phyloP scores from a whole-genome alignment of 139 green algal genomes.

The Closterium sp. region DNA sequence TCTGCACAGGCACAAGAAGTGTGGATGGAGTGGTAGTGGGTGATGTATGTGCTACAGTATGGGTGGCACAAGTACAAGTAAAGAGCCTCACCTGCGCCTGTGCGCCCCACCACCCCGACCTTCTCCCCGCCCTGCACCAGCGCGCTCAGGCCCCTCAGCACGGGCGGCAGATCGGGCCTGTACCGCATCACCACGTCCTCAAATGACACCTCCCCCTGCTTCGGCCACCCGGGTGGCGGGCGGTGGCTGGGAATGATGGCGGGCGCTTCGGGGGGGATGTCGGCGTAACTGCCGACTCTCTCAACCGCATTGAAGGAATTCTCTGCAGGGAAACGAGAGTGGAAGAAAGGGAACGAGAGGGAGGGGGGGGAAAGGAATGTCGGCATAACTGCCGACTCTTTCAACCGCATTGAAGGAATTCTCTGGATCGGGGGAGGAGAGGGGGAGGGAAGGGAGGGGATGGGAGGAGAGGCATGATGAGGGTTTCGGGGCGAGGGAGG shows the following conservation, averaged over 20 bases:
- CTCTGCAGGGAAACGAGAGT: constrained; percentile 61
- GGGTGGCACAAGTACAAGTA: no score
- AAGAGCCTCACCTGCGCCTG: constrained; percentile 41
- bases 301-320: constrained; percentile 89
- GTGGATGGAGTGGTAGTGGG: background rate
- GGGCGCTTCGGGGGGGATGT: constrained; percentile 39
- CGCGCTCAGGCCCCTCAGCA: constrained; percentile 79
- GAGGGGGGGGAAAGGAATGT: background rate
- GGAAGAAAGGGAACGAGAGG: background rate
- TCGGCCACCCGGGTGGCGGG: constrained; percentile 60
- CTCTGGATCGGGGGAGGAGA: constrained; percentile 53
- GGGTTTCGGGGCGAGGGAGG: no score
- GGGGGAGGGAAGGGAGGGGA: no score
- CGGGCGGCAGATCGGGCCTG: constrained; percentile 74
- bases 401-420: constrained; percentile 89
- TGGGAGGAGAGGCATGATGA: no score
- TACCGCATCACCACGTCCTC: constrained; percentile 80
- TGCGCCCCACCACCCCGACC: constrained; percentile 53
- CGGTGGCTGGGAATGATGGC: constrained; percentile 25
- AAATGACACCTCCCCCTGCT: constrained; percentile 65
- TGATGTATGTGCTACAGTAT: no score
- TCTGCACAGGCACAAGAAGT: background rate
- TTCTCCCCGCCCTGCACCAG: constrained; percentile 64
- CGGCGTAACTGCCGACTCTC: constrained; percentile 77
- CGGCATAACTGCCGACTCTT: constrained; percentile 75